A percentile compares a stretch with the other conserved stretches of the same genome.
These are phyloP conservation scores for Artemisia argyi DNA, from an alignment of 129 eudicot genomes.

Conservation along the genomic window DNA sequence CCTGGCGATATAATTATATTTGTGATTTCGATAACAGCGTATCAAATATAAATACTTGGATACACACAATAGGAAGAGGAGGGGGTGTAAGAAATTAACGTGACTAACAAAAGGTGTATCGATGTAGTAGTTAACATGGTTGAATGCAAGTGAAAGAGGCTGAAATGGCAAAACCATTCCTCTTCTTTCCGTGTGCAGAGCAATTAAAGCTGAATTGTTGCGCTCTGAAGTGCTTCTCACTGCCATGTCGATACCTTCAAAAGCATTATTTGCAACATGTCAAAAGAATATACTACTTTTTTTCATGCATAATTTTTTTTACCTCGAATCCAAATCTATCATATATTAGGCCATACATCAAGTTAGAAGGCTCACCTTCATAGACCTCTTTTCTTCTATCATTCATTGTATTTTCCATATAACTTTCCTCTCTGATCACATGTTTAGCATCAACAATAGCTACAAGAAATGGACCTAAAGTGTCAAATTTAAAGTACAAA, in stretches of 20 bases:
- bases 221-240: conserved; percentile 19
- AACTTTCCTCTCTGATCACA: conserved; percentile 28
- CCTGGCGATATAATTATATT: conserved; percentile 35
- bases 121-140: conserved; percentile 70
- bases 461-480: conserved; percentile 13
- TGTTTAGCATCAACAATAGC: conserved; percentile 33
- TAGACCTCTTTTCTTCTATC: not conserved
- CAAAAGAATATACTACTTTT: not conserved
- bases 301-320: not conserved
- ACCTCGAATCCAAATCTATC: not conserved
- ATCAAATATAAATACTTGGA: not conserved
- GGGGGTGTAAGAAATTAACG: not conserved
- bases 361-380: conserved; percentile 21
- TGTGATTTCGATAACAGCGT: not conserved
- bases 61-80: not conserved
- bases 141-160: conserved; percentile 61
- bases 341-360: too few relatives aligned
- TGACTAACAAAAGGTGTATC: conserved; percentile 67
- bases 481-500: not conserved
- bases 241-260: conserved; percentile 28
- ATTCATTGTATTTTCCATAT: not conserved
- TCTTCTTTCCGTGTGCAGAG: conserved; percentile 9
- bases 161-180: conserved; percentile 75
- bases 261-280: conserved; percentile 23
- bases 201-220: not conserved